phyloP scores from a whole-genome alignment of 2,329 filamentous ascomycete species.

The Akanthomyces dipterigenus region DNA sequence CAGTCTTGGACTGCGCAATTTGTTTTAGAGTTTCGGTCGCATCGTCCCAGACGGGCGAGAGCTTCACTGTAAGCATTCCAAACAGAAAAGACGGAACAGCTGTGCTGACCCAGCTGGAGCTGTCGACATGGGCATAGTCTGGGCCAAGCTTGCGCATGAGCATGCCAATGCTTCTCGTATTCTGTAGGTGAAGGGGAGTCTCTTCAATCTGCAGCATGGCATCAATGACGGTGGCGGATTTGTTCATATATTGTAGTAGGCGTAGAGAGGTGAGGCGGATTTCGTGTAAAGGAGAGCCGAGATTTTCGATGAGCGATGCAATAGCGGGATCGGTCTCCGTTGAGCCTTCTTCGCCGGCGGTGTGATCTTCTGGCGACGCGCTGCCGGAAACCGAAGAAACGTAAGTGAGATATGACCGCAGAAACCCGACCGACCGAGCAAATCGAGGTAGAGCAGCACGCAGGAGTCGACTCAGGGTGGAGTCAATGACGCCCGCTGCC shows the following conservation, averaged over 20 bases:
- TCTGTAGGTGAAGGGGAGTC: conserved; percentile 64
- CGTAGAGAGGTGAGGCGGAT: conserved; percentile 67
- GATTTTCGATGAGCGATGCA: conserved; percentile 60
- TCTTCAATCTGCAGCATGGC: conserved; percentile 75
- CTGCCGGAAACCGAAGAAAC: conserved; percentile 29
- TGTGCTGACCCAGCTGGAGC: conserved; percentile 58
- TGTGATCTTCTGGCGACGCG: conserved; percentile 11
- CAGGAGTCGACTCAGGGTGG: conserved; percentile 57
- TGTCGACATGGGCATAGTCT: conserved; percentile 52
- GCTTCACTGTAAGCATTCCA: conserved; percentile 77
- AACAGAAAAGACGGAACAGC: conserved; percentile 80
- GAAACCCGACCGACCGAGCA: conserved; percentile 57
- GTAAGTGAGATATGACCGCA: conserved; percentile 55
- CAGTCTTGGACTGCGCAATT: conserved; percentile 61
- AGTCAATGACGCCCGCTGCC: conserved; percentile 50
- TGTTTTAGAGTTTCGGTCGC: conserved; percentile 67
- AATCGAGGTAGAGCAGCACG: conserved; percentile 61
- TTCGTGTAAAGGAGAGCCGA: conserved; percentile 68
- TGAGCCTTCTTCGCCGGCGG: background rate
- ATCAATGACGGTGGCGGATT: conserved; percentile 23
- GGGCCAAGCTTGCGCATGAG: conserved; percentile 71
- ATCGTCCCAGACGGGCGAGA: conserved; percentile 85
- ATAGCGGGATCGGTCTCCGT: conserved; percentile 55
- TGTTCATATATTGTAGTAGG: conserved; percentile 56
- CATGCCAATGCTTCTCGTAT: conserved; percentile 72